These are phyloP conservation scores for Lactarius quietus DNA, from an alignment of 768 basidiomycete genomes.

Conservation along the genomic window DNA sequence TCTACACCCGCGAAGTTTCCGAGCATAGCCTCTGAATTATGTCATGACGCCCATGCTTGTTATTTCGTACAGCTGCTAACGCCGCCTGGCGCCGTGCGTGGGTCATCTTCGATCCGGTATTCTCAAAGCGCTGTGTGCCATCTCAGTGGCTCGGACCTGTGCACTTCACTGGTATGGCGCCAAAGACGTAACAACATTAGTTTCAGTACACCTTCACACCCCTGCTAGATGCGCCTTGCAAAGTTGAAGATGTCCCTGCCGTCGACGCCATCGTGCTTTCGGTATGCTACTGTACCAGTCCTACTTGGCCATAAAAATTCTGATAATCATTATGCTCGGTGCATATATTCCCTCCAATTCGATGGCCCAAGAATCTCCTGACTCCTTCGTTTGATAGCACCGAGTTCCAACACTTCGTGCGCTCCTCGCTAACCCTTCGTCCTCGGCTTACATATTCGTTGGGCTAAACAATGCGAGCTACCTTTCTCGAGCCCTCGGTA, in stretches of 20 bases:
- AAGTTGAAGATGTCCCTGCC: slow-evolving; percentile 43
- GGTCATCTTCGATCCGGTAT: slow-evolving; percentile 40
- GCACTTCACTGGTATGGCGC: slow-evolving; percentile 34
- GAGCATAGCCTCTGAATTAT: neutral
- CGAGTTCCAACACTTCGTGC: slow-evolving; percentile 35
- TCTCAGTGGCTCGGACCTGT: slow-evolving; percentile 33
- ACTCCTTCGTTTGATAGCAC: slow-evolving; percentile 28
- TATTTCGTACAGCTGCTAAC: slow-evolving; percentile 39
- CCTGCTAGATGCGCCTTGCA: slow-evolving; percentile 36
- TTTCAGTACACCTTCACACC: neutral
- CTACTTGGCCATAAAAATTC: neutral
- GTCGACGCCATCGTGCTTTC: slow-evolving; percentile 50
- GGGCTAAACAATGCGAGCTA: slow-evolving; percentile 42
- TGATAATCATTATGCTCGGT: slow-evolving; percentile 39
- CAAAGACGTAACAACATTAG: neutral
- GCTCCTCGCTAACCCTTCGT: slow-evolving; percentile 27
- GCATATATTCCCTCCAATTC: neutral
- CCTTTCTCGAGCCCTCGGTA: slow-evolving; percentile 33
- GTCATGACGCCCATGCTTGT: slow-evolving; percentile 35
- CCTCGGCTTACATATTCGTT: slow-evolving; percentile 42
- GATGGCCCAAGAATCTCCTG: neutral
- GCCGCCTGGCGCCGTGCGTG: slow-evolving; percentile 34
- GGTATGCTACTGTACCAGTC: slow-evolving; percentile 32
- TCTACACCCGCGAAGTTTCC: neutral
- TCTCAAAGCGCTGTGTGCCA: slow-evolving; percentile 38